Evolutionary conservation across 345 rosid genomes (phyloP), one percentile per base, ranked within the genome.

Genomic region (Lumnitzera racemosa): DNA sequence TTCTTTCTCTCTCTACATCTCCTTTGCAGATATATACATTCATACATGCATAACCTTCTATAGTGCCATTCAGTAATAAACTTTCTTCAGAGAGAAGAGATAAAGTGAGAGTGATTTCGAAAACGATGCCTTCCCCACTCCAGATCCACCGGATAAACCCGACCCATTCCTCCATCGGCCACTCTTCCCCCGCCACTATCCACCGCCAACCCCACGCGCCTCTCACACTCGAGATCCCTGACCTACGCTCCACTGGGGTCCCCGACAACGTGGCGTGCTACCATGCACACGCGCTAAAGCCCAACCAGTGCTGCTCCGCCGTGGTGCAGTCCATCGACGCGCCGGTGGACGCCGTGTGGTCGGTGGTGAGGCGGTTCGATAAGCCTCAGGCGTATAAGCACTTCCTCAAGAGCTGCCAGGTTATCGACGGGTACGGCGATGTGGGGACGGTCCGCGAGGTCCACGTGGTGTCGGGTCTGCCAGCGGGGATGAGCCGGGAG

Each of bases 301-400:
- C 90, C 0, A 66, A 77, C 71, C 99, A 94, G 80, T 86, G 96
- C 70, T 78, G 75, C 76, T 87, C 96, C 53, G 81, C 82, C 58
- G 60, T 77, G 56, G 82, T 86, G 29, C 84, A 84, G 59, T 59
- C 74, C 61, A 76, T 90, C 46, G 78, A 78, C 8, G 89, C 99
- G 27, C 85, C 97, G 0, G 82, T 72, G 24, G 69, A 83, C 13
- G 53, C 74, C 29, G 99, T 88, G 1, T 94, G 97, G 99, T 83
- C 97, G 0, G 78, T 88, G 54, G 81, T 94, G 7, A 83, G 95
- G 58, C 90, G 96, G 11, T 94, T 94, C 61, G 96, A 84, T 56
- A 74, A 84, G 46, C 97, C 99, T 2, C 96, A 90, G 70, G 96
- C 80, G 11, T 94, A 94, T 74, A 94, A 94, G 61, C 87, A 88